Evolutionary conservation across 257 asterid genomes (phyloP).

Genomic region (Solanum pinnatisectum): DNA sequence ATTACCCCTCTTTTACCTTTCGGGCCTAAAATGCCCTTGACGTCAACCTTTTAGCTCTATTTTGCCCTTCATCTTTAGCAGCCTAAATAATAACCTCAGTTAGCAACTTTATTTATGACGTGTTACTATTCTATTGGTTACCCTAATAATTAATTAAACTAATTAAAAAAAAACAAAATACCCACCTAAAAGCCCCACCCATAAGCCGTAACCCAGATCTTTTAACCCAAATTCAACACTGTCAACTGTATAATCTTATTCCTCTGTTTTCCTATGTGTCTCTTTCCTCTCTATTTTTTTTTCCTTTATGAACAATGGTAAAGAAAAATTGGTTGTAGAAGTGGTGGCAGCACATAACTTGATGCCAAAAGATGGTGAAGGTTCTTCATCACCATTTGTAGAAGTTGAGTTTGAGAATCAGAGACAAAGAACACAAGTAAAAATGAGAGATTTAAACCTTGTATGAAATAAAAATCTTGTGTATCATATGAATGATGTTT

Average conservation of each 20-base stretch:
- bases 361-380: slow-evolving; percentile 93
- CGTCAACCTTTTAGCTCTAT: too few species aligned
- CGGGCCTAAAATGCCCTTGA: too few species aligned
- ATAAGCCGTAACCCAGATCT: too few species aligned
- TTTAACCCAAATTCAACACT: too few species aligned
- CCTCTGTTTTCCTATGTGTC: not conserved
- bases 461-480: slow-evolving; percentile 84
- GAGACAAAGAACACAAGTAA: slow-evolving; percentile 47
- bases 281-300: not conserved
- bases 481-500: slow-evolving; percentile 52
- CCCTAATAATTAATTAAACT: too few species aligned
- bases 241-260: not conserved
- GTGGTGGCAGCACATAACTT: slow-evolving; percentile 86
- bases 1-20: too few species aligned
- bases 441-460: slow-evolving; percentile 66
- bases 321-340: slow-evolving; percentile 76
- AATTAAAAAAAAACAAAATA: too few species aligned
- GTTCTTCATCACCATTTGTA: slow-evolving; percentile 76
- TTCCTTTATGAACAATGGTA: slow-evolving; percentile 34
- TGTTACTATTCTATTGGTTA: too few species aligned
- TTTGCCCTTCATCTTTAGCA: too few species aligned
- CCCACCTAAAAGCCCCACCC: too few species aligned
- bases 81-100: too few species aligned
- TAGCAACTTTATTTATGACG: too few species aligned
- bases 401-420: slow-evolving; percentile 78